A percentile compares a stretch with the other conserved stretches of the same genome.
These are phyloP conservation scores for Isochrysis galbana DNA, from an alignment of 78 protist genomes.

Conservation along the genomic window DNA sequence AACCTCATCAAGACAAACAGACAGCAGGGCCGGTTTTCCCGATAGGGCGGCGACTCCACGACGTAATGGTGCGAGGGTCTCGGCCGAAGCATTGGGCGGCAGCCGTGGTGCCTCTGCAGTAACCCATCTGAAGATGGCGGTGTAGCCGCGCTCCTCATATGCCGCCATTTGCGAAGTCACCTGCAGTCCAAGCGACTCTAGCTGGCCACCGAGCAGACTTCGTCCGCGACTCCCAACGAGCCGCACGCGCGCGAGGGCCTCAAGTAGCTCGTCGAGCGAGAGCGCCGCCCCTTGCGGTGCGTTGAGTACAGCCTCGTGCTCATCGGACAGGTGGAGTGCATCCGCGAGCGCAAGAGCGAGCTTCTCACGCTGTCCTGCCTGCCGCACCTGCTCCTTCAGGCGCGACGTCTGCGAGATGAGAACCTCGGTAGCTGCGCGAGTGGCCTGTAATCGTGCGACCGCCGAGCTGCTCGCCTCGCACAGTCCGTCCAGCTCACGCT, in stretches of 20 bases:
- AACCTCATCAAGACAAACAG: not conserved
- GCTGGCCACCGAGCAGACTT: not conserved
- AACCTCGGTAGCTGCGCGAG: not conserved
- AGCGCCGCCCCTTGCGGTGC: not conserved
- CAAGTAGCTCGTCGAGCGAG: not conserved
- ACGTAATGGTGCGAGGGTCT: not conserved
- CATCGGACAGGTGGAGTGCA: not conserved
- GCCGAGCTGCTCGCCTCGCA: not conserved
- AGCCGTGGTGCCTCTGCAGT: not conserved
- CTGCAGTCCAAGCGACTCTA: not conserved
- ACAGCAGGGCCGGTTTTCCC: not conserved
- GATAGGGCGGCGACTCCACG: not conserved
- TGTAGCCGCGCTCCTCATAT: not conserved
- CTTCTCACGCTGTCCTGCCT: not conserved
- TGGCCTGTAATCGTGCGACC: not conserved
- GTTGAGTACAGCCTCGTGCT: not conserved
- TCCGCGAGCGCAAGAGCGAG: not conserved
- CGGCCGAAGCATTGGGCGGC: not conserved
- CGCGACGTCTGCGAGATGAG: not conserved
- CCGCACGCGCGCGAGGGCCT: not conserved
- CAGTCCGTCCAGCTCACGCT: not conserved
- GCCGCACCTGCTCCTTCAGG: not conserved
- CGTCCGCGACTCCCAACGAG: not conserved
- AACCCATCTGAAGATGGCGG: not conserved
- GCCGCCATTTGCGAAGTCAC: not conserved